Conservation (phyloP, 106 monocot genomes). For the Phalaenopsis equestris region DNA sequence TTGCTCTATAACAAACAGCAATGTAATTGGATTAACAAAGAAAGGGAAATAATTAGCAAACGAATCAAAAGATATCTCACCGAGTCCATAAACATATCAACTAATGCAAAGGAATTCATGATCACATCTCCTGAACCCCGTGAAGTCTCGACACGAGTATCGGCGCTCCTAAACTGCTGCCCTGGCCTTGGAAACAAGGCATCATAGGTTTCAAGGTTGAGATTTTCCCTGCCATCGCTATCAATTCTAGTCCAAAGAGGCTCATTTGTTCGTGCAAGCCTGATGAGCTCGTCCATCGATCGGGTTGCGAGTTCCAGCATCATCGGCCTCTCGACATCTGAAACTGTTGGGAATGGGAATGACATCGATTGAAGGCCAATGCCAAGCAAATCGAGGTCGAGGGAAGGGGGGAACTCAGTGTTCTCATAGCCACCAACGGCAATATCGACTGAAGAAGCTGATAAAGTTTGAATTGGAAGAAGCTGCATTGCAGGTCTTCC, state of each 20-base stretch:
- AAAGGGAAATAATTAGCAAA: not conserved
- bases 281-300: constrained; percentile 70
- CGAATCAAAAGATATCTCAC: constrained; percentile 15
- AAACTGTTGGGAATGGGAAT: constrained; percentile 39
- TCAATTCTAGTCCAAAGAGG: constrained; percentile 57
- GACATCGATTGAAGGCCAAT: constrained; percentile 24
- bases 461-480: constrained; percentile 46
- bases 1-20: constrained; percentile 36
- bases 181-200: constrained; percentile 41
- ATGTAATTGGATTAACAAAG: too few species aligned
- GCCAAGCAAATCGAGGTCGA: constrained; percentile 63
- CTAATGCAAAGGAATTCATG: constrained; percentile 47
- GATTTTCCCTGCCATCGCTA: constrained; percentile 34
- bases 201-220: constrained; percentile 50
- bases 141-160: constrained; percentile 49
- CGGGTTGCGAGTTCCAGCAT: constrained; percentile 63
- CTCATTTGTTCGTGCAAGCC: constrained; percentile 52
- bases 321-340: constrained; percentile 71
- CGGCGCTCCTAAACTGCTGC: constrained; percentile 22
- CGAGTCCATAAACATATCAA: constrained; percentile 74
- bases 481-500: constrained; percentile 73
- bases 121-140: constrained; percentile 44
- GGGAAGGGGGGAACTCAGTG: constrained; percentile 28
- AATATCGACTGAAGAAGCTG: constrained; percentile 54
- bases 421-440: constrained; percentile 42